phyloP scores from a whole-genome alignment of 805 yeast species.

The Metschnikowia kunwiensis region DNA sequence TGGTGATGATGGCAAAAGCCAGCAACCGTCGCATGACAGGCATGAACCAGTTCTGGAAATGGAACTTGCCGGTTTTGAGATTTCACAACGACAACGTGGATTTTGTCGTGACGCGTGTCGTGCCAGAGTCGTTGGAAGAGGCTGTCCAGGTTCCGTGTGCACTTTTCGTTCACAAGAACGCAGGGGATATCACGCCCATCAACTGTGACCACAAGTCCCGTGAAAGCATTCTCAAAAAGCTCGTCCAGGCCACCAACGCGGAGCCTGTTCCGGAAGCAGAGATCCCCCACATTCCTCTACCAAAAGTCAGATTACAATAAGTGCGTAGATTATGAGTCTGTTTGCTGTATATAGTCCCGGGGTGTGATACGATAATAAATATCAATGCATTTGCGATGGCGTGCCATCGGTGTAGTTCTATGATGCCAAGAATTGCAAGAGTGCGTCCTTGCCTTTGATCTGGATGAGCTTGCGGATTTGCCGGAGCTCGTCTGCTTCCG shows the following conservation, averaged over 20 bases:
- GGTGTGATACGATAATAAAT: background rate
- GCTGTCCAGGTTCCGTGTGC: constrained; percentile 14
- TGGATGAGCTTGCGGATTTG: constrained; percentile 60
- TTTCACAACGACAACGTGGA: constrained; percentile 77
- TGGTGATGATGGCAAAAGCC: constrained; percentile 47
- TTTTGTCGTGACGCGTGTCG: constrained; percentile 57
- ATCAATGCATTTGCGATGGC: constrained; percentile 3
- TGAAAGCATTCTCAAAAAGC: constrained; percentile 53
- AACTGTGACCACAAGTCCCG: constrained; percentile 53
- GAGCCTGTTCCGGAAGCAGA: constrained; percentile 45
- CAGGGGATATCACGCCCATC: constrained; percentile 27
- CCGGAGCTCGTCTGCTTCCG: constrained; percentile 50
- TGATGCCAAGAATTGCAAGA: constrained; percentile 52
- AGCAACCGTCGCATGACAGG: constrained; percentile 55
- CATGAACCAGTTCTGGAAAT: constrained; percentile 71
- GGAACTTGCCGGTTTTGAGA: constrained; percentile 68
- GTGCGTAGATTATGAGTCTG: background rate
- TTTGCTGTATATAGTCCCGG: constrained; percentile 3
- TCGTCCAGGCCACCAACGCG: constrained; percentile 54
- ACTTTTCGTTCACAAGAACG: constrained; percentile 11
- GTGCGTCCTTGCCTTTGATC: constrained; percentile 64
- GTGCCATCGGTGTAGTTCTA: constrained; percentile 3
- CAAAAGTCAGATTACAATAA: constrained; percentile 9
- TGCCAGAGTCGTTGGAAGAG: constrained; percentile 13
- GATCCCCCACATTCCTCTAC: constrained; percentile 28